Percentiles rank a stretch among this genome's conserved stretches.
Evolutionary conservation across 768 basidiomycete species (phyloP).

Genomic region (Glaciozyma martinii): DNA sequence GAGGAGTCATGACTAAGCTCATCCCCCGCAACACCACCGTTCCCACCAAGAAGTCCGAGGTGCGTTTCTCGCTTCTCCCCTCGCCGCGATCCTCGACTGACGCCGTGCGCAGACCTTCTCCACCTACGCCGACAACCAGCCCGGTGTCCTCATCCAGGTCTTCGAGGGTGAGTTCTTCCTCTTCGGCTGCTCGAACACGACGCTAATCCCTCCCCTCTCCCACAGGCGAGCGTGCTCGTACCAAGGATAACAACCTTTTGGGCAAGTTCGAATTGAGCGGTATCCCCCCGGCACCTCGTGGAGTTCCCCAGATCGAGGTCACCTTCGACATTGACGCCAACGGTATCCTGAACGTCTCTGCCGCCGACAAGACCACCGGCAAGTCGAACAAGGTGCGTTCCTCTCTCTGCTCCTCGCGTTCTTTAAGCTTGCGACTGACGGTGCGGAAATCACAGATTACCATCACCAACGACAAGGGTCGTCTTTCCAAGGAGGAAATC

Average conservation of each 20-base stretch:
- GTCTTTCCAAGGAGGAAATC: conserved; percentile 93
- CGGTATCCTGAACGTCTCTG: conserved; percentile 86
- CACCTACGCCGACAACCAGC: conserved; percentile 96
- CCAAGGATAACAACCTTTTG: conserved; percentile 96
- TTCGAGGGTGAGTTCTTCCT: conserved; percentile 55
- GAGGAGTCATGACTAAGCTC: conserved; percentile 97
- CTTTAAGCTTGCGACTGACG: neutral
- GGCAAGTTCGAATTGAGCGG: conserved; percentile 97
- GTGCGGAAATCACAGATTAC: conserved; percentile 42
- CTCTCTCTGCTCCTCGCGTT: neutral
- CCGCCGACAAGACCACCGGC: conserved; percentile 91
- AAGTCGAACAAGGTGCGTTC: conserved; percentile 56
- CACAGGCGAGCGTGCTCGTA: conserved; percentile 72
- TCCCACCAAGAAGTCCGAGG: conserved; percentile 94
- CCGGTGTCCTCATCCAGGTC: conserved; percentile 95
- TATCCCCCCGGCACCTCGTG: conserved; percentile 92
- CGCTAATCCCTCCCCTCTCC: neutral
- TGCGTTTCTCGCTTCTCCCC: conserved; percentile 42
- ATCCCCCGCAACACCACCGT: conserved; percentile 83
- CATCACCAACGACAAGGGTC: conserved; percentile 93
- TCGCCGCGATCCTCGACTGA: neutral
- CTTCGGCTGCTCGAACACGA: neutral
- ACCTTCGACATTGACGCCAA: conserved; percentile 98
- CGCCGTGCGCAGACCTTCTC: conserved; percentile 46
- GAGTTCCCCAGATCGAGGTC: conserved; percentile 95